Base-by-base conservation (phyloP, 192 early-diverging fungal species). In the Globomyces pollinis-pini region DNA sequence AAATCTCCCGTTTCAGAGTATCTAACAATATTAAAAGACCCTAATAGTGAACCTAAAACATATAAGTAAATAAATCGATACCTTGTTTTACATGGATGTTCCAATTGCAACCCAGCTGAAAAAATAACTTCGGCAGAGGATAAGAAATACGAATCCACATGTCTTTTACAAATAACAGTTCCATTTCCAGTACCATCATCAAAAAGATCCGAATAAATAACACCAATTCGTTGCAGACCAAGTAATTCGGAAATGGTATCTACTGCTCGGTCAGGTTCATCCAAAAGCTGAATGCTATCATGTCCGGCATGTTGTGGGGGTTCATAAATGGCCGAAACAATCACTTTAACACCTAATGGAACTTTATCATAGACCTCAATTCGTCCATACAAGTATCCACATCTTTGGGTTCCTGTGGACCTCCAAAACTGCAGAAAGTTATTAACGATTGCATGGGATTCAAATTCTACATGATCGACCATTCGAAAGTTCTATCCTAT, bases 391-490 rank as follows among this genome's bases (percentile, higher is more conserved):
- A 99, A 66, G 55, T 89, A 91, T n/a, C 92, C 96, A 60, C 94
- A 87, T 13, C 96, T 84, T 72, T 99, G 96, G 52, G 69, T 74
- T 9, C 92, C 90, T 32, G 92, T 86, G 7, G 67, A 41, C 20
- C 92, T 77, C 96, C 94, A 99, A 61, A 80, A 94, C 29, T 81
- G 63, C 57, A 97, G 75, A 64, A 97, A 88, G 21, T 75, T 67
- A 41, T 97, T 87, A n/a, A 99, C 82, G 9, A 96, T 66, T 24
- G 67, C 66, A 1, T 84, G 67, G 1, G 72, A 78, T 15, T 93
- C 88, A 72, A 99, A 97, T 74, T 96, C 92, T 15, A 99, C 86
- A 66, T 99, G 93, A 57, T 99, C 96, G 0, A 97, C 91, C 82
- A 93, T 83, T 42, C 96, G 87, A 75, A 90, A 99, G 35, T 77